Evolutionary conservation across 371 early-diverging fungal species (phyloP), one percentile per base, ranked within the genome.

Genomic region (Rozella allomycis): DNA sequence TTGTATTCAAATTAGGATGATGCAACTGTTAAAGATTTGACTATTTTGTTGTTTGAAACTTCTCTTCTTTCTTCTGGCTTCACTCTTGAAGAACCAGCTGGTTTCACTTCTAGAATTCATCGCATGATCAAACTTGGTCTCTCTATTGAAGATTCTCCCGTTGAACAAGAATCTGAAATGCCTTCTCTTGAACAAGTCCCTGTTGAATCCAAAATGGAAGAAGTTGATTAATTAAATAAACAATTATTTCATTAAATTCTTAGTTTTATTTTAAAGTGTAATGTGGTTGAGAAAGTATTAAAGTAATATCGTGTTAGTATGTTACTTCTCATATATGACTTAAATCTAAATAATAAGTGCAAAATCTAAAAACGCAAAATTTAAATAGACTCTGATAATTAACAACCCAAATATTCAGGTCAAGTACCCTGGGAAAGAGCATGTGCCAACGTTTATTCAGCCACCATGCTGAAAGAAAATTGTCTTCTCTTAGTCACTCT

Each of bases 71-170:
- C 80, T 37, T 93, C 93, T 46, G 97, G 97, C 47, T 96, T 91
- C 79, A 60, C 72, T 30, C 70, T 96, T 26, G 93, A 93, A 46
- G 87, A 93, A 42, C 86, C 91, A 32, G 67, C 74, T 46, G 66
- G 62, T 43, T 93, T 91, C 49, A 74, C 88, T 35, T 59, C 58
- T 54, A 87, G 93, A 57, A 87, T 96, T 60, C 82, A 87, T 74
- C 75, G 87, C 55, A 91, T 91, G 88, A 74, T 93, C 57, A 80
- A 85, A 64, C 78, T 91, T 25, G 91, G 93, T 56, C 77, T 96
- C 23, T 65, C 70, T 55, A 75, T 91, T 41, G 84, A 86, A 51
- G 88, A 84, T 41, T 16, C 17, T 3, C 14, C 12, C 8, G 33
- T 10, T 6, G 30, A 14, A 33, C 25, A 50, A 35, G 61, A 64